Evolutionary conservation across 192 early-diverging fungal species (phyloP).

Genomic region (Rhizophagus prolifer): DNA sequence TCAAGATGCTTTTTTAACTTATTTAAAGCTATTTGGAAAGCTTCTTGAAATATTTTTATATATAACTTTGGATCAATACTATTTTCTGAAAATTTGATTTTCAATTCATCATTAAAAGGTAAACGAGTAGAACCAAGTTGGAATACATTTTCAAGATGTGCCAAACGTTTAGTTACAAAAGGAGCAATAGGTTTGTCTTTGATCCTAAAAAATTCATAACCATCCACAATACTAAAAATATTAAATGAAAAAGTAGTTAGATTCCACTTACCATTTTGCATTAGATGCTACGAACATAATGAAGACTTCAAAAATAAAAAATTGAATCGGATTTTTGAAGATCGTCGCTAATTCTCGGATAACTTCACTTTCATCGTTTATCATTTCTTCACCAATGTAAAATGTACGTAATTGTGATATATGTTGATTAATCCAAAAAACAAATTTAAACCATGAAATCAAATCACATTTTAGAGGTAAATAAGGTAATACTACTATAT

Average conservation of each 20-base stretch:
- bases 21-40: not conserved
- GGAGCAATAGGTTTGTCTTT: not conserved
- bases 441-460: not conserved
- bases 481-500: not conserved
- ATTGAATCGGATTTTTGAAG: not conserved
- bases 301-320: not conserved
- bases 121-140: not conserved
- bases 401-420: not conserved
- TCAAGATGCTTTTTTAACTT: not conserved
- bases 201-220: constrained; percentile 7
- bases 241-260: too few relatives aligned
- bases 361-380: not conserved
- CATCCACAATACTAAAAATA: not conserved
- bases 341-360: not conserved
- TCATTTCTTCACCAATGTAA: not conserved
- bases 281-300: not conserved
- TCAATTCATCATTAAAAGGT: not conserved
- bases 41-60: not conserved
- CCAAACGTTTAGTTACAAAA: not conserved
- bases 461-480: not conserved
- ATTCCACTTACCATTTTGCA: not conserved
- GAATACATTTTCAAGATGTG: not conserved
- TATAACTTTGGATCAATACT: not conserved
- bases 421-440: not conserved
- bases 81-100: not conserved